phyloP scores from a whole-genome alignment of 345 rosid species.

The Eucalyptus urophylla region DNA sequence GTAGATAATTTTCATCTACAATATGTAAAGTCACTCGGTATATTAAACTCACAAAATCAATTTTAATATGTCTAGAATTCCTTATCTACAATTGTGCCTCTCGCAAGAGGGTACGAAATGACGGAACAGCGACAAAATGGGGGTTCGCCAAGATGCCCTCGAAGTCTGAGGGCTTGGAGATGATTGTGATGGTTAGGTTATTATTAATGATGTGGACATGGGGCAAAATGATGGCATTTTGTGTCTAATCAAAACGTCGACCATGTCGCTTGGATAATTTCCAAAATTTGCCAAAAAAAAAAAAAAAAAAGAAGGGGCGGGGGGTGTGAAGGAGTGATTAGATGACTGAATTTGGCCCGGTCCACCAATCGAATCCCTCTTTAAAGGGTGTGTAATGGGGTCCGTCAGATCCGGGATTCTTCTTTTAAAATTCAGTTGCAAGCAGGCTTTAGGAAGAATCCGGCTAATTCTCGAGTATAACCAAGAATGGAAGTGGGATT shows the following conservation, averaged over 20 bases:
- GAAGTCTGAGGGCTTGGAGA: not conserved
- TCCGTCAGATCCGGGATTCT: not conserved
- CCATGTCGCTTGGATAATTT: not conserved
- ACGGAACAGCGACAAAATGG: not conserved
- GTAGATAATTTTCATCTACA: not conserved
- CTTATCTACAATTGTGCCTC: not conserved
- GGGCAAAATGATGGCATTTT: not conserved
- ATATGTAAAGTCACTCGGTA: not conserved
- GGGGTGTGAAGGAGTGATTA: too few species aligned
- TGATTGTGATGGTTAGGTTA: not conserved
- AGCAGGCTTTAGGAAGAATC: not conserved
- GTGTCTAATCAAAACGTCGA: not conserved
- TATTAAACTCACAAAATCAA: not conserved
- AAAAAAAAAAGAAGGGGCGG: rapidly evolving
- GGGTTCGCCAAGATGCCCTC: not conserved
- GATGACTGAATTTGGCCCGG: not conserved
- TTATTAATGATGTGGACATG: not conserved
- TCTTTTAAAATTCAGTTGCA: not conserved
- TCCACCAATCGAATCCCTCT: not conserved
- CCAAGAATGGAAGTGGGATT: not conserved
- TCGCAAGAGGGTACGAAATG: not conserved
- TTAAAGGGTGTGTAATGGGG: not conserved
- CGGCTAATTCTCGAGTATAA: not conserved
- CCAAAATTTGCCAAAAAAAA: not conserved
- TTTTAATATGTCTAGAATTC: not conserved